A percentile compares a stretch with the other conserved stretches of the same genome.
Evolutionary conservation across 1,139 yeast species (phyloP).

Genomic region (Nakaseomyces nivariensis): DNA sequence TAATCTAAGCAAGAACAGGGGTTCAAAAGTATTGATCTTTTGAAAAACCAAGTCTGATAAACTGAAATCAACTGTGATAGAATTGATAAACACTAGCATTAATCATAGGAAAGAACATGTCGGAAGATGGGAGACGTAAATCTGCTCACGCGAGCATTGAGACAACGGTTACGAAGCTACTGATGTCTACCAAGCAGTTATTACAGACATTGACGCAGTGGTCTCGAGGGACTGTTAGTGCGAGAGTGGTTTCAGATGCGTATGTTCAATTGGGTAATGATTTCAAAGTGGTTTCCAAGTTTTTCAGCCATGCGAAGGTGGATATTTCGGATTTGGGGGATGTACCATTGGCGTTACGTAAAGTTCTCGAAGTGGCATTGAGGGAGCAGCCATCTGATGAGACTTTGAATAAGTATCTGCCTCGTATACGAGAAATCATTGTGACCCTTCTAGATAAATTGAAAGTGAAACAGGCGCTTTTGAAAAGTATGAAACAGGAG

Average conservation of each 20-base stretch:
- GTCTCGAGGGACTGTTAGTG: constrained; percentile 75
- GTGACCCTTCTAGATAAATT: constrained; percentile 71
- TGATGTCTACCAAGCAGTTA: constrained; percentile 83
- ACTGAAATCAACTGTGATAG: too few species aligned
- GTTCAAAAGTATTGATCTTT: too few species aligned
- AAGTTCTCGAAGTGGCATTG: constrained; percentile 75
- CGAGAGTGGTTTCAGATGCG: constrained; percentile 78
- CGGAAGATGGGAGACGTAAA: constrained; percentile 1
- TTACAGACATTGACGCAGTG: constrained; percentile 81
- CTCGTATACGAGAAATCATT: constrained; percentile 78
- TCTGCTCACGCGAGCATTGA: constrained; percentile 44
- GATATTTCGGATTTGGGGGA: constrained; percentile 66
- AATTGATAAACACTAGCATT: neutral
- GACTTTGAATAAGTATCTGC: constrained; percentile 69
- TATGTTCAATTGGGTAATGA: constrained; percentile 92
- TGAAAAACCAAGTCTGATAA: too few species aligned
- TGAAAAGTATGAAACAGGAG: constrained; percentile 26
- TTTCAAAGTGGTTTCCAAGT: constrained; percentile 75
- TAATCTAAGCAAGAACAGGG: too few species aligned
- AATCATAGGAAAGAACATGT: neutral
- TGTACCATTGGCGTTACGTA: constrained; percentile 63
- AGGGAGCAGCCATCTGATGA: constrained; percentile 82
- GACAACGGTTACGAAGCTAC: constrained; percentile 68
- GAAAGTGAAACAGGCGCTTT: constrained; percentile 64
- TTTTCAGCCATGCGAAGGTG: constrained; percentile 58